A percentile compares a stretch with the other conserved stretches of the same genome.
phyloP scores from a whole-genome alignment of 176 grass and related monocot genomes.

The Typha latifolia region DNA sequence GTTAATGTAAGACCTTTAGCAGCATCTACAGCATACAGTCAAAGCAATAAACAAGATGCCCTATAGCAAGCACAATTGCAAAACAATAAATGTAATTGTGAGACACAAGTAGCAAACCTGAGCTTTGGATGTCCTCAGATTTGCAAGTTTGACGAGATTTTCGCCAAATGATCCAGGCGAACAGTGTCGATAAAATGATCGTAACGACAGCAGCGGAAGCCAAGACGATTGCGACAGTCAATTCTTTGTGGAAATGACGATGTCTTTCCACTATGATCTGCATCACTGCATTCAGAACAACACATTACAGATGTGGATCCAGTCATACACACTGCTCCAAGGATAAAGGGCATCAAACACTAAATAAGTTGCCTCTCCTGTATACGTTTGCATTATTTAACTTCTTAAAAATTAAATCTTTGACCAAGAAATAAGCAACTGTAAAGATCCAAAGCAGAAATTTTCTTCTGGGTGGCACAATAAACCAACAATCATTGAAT shows the following conservation, averaged over 20 bases:
- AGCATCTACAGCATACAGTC: conserved; percentile 26
- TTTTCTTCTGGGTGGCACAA: too few relatives aligned
- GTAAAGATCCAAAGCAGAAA: neutral
- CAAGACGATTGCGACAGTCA: conserved; percentile 50
- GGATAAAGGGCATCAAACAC: neutral
- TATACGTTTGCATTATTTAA: too few relatives aligned
- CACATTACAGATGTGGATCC: neutral
- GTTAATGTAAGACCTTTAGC: conserved; percentile 46
- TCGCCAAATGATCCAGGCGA: conserved; percentile 62
- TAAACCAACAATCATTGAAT: neutral
- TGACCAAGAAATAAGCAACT: neutral
- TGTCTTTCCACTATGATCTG: conserved; percentile 39
- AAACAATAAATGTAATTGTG: neutral
- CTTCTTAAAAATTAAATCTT: conserved; percentile 8
- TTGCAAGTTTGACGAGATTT: conserved; percentile 31
- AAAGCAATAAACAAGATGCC: neutral
- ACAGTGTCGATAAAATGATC: conserved; percentile 54
- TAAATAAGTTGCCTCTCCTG: neutral
- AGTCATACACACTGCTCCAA: too few relatives aligned
- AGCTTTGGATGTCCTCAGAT: conserved; percentile 32
- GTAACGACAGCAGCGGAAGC: conserved; percentile 47
- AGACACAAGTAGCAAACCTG: conserved; percentile 35
- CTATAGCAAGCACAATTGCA: conserved; percentile 3
- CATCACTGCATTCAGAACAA: conserved; percentile 27
- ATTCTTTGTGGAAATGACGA: conserved; percentile 63